These are phyloP conservation scores for Pseudonitzschia pungens DNA, from an alignment of 108 stramenopile genomes.

Conservation along the genomic window DNA sequence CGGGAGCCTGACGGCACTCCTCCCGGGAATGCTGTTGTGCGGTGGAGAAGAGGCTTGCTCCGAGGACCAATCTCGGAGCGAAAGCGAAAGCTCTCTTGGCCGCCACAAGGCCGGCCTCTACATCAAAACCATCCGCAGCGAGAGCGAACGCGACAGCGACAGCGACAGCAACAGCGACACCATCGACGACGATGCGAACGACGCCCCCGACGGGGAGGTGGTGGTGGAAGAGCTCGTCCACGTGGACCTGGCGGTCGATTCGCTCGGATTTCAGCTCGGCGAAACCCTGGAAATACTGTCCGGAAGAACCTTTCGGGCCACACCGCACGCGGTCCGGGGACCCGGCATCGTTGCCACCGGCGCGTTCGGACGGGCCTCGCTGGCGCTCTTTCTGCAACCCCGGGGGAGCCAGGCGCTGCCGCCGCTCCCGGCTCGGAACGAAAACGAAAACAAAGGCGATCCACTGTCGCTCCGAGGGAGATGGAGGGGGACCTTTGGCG, in stretches of 20 bases:
- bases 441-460: background rate
- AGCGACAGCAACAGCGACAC: background rate
- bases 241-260: constrained; percentile 60
- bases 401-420: constrained; percentile 12
- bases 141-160: background rate
- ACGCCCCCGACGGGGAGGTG: constrained; percentile 21
- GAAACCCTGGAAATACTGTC: constrained; percentile 90
- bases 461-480: background rate
- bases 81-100: too few relatives aligned
- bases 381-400: constrained; percentile 39
- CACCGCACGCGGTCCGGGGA: constrained; percentile 83
- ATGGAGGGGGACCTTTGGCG: constrained; percentile 36
- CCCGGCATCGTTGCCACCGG: background rate
- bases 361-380: constrained; percentile 12
- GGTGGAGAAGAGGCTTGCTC: constrained; percentile 32
- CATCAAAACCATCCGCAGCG: constrained; percentile 49
- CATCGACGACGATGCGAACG: background rate
- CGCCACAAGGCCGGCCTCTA: constrained; percentile 68
- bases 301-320: constrained; percentile 88
- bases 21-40: constrained; percentile 82
- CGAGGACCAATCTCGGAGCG: too few relatives aligned
- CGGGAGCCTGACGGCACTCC: constrained; percentile 82
- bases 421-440: constrained; percentile 3
- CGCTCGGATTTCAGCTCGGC: constrained; percentile 89
- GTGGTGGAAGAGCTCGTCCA: constrained; percentile 45